A percentile compares a stretch with the other conserved stretches of the same genome.
phyloP scores from a whole-genome alignment of 2,329 filamentous ascomycete species.

The Talaromyces piceae region DNA sequence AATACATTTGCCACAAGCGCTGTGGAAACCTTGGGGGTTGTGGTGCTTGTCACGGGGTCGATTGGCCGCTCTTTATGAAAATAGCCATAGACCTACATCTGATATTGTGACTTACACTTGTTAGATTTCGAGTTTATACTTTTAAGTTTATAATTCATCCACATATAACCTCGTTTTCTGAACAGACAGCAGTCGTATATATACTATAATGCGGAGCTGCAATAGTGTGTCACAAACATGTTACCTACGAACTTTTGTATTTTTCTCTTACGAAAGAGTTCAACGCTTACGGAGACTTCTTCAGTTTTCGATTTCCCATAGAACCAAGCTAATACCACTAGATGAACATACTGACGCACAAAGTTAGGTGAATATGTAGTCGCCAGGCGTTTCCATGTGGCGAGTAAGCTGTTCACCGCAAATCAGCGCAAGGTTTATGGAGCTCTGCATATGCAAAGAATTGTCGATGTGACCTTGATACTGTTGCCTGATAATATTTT shows the following conservation, averaged over 20 bases:
- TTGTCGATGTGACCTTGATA: not conserved
- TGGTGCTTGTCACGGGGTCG: not conserved
- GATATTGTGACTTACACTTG: not conserved
- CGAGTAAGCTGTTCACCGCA: not conserved
- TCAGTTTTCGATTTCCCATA: too few species aligned
- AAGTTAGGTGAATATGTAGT: not conserved
- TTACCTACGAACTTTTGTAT: too few species aligned
- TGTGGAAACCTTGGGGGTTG: not conserved
- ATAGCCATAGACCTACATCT: not conserved
- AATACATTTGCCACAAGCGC: not conserved
- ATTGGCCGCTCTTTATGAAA: not conserved
- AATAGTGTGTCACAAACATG: too few species aligned
- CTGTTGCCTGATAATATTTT: not conserved
- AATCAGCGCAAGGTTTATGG: not conserved
- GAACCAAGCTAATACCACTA: too few species aligned
- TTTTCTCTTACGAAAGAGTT: too few species aligned
- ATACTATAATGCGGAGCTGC: too few species aligned
- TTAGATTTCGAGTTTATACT: not conserved
- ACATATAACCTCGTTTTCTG: not conserved
- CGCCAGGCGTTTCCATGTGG: not conserved
- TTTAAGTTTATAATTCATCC: not conserved
- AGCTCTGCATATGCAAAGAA: not conserved
- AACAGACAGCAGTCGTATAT: too few species aligned
- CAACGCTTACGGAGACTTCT: too few species aligned
- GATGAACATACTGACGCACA: too few species aligned